Conservation (phyloP, 441 rosid species). For the Sinapis alba region DNA sequence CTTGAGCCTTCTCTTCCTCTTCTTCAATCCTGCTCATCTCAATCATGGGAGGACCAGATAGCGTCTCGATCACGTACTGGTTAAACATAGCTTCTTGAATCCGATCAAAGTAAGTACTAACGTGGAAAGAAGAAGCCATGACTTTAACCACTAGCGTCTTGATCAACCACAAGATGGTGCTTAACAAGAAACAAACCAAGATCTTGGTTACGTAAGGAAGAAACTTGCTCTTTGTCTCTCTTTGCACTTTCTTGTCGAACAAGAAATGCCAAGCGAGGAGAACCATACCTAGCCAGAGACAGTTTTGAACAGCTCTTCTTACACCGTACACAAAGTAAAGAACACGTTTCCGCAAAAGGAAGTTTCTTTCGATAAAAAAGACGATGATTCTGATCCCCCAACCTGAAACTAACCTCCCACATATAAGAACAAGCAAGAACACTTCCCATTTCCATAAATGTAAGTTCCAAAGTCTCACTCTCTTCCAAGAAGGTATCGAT, state of each 20-base stretch:
- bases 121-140: neutral
- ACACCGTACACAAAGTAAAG: conserved; percentile 2
- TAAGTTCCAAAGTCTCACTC: conserved; percentile 47
- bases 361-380: neutral
- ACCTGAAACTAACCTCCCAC: conserved; percentile 82
- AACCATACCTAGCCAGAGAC: neutral
- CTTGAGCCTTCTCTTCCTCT: conserved; percentile 47
- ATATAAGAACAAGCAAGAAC: conserved; percentile 64
- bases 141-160: neutral
- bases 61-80: conserved; percentile 65
- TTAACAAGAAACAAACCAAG: neutral
- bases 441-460: conserved; percentile 86
- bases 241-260: neutral
- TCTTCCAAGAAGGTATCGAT: conserved; percentile 39
- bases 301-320: neutral
- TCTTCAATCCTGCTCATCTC: conserved; percentile 49
- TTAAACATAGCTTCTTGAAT: conserved; percentile 25
- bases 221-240: conserved; percentile 1
- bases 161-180: neutral
- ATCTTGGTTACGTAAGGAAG: neutral
- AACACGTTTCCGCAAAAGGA: neutral
- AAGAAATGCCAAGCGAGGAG: neutral
- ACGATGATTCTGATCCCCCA: conserved; percentile 36
- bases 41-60: conserved; percentile 64
- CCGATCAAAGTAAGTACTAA: neutral